These are phyloP conservation scores for Penicillium sp. DNA, from an alignment of 2,329 filamentous ascomycete genomes.

Conservation along the genomic window DNA sequence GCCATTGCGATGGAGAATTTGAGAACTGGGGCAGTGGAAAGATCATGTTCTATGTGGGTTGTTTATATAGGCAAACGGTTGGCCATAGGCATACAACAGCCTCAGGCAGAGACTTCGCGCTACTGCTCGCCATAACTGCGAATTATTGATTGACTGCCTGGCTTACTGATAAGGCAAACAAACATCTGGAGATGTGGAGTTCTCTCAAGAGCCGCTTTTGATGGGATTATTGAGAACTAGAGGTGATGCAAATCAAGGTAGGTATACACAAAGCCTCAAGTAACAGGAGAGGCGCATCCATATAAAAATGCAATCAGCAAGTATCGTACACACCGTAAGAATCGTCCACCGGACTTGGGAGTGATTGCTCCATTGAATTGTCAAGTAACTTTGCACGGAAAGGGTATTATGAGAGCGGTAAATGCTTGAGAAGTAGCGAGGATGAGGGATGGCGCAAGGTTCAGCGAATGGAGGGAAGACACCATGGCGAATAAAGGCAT, in stretches of 20 bases:
- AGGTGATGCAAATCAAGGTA: background rate
- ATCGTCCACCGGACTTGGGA: constrained; percentile 3
- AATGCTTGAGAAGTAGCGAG: background rate
- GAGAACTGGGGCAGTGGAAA: too few species aligned
- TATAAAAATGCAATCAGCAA: background rate
- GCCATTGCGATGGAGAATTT: too few species aligned
- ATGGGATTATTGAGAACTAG: constrained; percentile 7
- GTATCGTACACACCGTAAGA: constrained; percentile 21
- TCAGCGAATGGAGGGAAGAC: background rate
- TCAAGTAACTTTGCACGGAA: background rate
- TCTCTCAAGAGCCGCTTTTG: background rate
- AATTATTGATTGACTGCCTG: background rate
- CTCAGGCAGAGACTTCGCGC: too few species aligned
- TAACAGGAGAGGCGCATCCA: background rate
- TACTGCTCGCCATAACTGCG: too few species aligned
- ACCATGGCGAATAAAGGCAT: background rate
- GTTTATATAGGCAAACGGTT: too few species aligned
- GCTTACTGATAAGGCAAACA: background rate
- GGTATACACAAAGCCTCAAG: background rate
- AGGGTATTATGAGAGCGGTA: background rate
- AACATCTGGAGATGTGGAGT: background rate
- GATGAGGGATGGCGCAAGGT: background rate
- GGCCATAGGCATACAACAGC: too few species aligned
- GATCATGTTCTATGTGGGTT: too few species aligned
- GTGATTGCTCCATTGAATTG: background rate